Evolutionary conservation across 2,329 filamentous ascomycete genomes (phyloP).

Genomic region (Xylogone sp.): DNA sequence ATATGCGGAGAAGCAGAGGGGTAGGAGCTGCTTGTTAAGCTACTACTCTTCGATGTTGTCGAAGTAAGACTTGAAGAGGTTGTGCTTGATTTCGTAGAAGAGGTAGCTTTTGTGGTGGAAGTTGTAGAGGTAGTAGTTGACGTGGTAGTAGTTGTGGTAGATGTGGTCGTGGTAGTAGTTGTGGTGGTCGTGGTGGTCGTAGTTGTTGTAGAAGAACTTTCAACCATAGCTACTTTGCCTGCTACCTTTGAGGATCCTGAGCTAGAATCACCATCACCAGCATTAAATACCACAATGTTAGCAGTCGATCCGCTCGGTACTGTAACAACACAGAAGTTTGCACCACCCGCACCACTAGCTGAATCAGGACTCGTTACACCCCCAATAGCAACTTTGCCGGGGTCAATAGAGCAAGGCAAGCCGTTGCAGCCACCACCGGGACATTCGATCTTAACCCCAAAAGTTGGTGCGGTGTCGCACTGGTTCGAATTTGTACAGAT

Average conservation of each 20-base stretch:
- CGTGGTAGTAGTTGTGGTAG: slow-evolving; percentile 11
- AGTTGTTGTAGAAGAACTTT: slow-evolving; percentile 10
- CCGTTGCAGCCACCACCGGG: slow-evolving; percentile 63
- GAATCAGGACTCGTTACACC: slow-evolving; percentile 53
- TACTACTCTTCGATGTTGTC: slow-evolving; percentile 9
- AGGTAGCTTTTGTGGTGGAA: slow-evolving; percentile 3
- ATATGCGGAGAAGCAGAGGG: slow-evolving; percentile 17
- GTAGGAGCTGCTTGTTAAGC: slow-evolving; percentile 3
- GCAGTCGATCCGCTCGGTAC: slow-evolving; percentile 63
- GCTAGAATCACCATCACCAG: slow-evolving; percentile 16
- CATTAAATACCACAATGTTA: slow-evolving; percentile 60
- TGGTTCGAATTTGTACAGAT: slow-evolving; percentile 58
- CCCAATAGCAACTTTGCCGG: slow-evolving; percentile 50
- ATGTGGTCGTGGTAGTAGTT: slow-evolving; percentile 19
- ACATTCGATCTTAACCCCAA: slow-evolving; percentile 69
- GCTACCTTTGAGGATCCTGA: slow-evolving; percentile 9
- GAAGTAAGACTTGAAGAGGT: slow-evolving; percentile 10
- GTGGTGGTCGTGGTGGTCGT: slow-evolving; percentile 11
- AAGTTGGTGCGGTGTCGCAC: slow-evolving; percentile 55
- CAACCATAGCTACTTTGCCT: not conserved
- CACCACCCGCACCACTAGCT: slow-evolving; percentile 61
- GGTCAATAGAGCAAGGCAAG: slow-evolving; percentile 70
- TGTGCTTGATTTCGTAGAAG: slow-evolving; percentile 7
- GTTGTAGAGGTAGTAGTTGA: slow-evolving; percentile 15
- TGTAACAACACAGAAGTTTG: slow-evolving; percentile 73